These are phyloP conservation scores for Durotheca rogersii DNA, from an alignment of 495 filamentous ascomycete species.

Conservation along the genomic window DNA sequence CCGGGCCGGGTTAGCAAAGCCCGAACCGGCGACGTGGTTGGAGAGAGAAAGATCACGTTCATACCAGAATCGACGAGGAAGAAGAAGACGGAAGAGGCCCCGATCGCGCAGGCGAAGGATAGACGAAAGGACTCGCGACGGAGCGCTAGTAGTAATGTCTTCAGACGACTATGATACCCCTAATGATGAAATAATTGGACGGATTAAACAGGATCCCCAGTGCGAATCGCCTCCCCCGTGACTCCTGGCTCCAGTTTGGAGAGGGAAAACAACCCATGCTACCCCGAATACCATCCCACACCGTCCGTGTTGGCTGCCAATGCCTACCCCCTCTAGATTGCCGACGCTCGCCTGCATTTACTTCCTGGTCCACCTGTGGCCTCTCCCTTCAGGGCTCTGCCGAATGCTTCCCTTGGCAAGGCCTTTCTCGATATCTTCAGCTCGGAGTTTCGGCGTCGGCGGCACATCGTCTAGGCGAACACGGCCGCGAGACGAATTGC, in stretches of 20 bases:
- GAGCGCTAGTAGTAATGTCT: slow-evolving; percentile 73
- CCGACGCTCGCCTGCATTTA: slow-evolving; percentile 32
- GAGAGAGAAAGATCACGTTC: slow-evolving; percentile 87
- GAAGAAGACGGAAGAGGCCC: slow-evolving; percentile 46
- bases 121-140: slow-evolving; percentile 55
- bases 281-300: slow-evolving; percentile 4
- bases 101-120: slow-evolving; percentile 38
- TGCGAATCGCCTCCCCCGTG: slow-evolving; percentile 8
- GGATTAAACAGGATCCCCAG: slow-evolving; percentile 15
- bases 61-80: slow-evolving; percentile 63
- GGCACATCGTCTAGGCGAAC: slow-evolving; percentile 53
- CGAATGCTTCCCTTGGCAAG: slow-evolving; percentile 30
- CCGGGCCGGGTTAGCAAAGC: slow-evolving; percentile 46
- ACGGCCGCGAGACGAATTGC: slow-evolving; percentile 33
- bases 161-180: slow-evolving; percentile 59
- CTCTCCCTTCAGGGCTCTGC: slow-evolving; percentile 28
- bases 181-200: slow-evolving; percentile 20
- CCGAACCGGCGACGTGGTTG: slow-evolving; percentile 61
- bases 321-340: slow-evolving; percentile 1
- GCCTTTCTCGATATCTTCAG: slow-evolving; percentile 55
- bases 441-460: slow-evolving; percentile 49
- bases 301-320: slow-evolving; percentile 1
- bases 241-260: slow-evolving; percentile 16
- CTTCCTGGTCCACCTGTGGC: slow-evolving; percentile 41
- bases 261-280: slow-evolving; percentile 6